Evolutionary conservation across 768 basidiomycete species (phyloP).

Genomic region (Rhodosporidiobolus odoratus): DNA sequence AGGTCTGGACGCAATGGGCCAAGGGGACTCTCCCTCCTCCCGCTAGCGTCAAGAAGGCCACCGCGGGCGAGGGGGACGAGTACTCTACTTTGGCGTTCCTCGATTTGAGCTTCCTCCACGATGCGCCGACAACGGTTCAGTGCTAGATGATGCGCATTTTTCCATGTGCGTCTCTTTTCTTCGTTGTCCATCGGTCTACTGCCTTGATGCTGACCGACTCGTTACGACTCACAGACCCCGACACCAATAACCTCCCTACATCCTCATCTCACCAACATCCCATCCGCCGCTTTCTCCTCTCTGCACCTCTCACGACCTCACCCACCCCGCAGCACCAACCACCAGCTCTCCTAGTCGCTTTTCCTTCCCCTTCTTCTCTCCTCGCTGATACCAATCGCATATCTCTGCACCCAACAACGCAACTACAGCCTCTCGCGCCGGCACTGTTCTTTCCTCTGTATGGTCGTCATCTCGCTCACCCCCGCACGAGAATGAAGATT

Average conservation of each 20-base stretch:
- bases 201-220: not conserved
- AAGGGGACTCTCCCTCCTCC: not conserved
- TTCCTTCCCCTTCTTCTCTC: not conserved
- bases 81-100: slow-evolving; percentile 9
- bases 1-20: slow-evolving; percentile 25
- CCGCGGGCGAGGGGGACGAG: not conserved
- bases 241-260: slow-evolving; percentile 12
- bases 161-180: not conserved
- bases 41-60: not conserved
- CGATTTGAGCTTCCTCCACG: slow-evolving; percentile 15
- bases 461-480: not conserved
- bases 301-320: not conserved
- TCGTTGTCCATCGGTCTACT: too few species aligned
- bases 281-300: not conserved
- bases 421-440: not conserved
- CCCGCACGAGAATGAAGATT: not conserved
- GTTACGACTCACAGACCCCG: slow-evolving; percentile 7
- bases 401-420: not conserved
- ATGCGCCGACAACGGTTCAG: not conserved
- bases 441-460: not conserved
- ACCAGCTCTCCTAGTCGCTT: not conserved
- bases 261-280: not conserved
- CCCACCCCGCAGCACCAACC: not conserved
- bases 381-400: not conserved
- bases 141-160: not conserved